Evolutionary conservation across 768 basidiomycete genomes (phyloP), one percentile per base, ranked within the genome.

Genomic region (Panus rudis): DNA sequence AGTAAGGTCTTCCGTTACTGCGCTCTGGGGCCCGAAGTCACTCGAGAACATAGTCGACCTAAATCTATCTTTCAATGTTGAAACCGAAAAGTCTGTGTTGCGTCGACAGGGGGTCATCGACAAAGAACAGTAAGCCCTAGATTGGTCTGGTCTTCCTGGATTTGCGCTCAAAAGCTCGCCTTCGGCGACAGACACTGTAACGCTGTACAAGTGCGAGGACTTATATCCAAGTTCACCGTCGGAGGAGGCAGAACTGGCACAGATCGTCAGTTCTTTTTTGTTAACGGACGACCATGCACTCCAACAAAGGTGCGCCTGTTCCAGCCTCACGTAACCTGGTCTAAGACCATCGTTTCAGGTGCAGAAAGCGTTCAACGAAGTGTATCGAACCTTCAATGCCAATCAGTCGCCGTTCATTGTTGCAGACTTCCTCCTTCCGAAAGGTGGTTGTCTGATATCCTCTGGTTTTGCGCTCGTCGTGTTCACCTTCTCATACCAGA

Each of bases 201-300:
- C n/a, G 39, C 65, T 6, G 74, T 93, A 23, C 61, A 61, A 10
- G 77, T 94, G 1, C 72, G 70, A 25, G 94, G 94, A 1, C 66
- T 96, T 1, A 76, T 94, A 19, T 97, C 94, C 1, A 86, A 83
- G 48, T 92, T 96, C 47, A 54, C 73, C 0, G 65, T 81, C 12
- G 84, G 83, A 0, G 77, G 76, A 48, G 93, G 92, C 5, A 68
- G 94, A 28, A 73, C 79, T 2, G 79, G 82, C 4, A 74, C 79
- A 0, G 96, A 97, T 56, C 67, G 93, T 2, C 96, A 98, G 52
- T 97, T 88, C 61, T 87, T 89, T 63, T 99, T 81, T 52, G 70
- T 98, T 52, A 98, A 99, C 52, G 87, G 90, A 0, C 71, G 96
- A 14, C 96, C 96, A 1, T 93, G 89, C 54, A 79, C 76, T 50